Base-by-base conservation (phyloP, 306 rosid species). In the Trifolium fragiferum region DNA sequence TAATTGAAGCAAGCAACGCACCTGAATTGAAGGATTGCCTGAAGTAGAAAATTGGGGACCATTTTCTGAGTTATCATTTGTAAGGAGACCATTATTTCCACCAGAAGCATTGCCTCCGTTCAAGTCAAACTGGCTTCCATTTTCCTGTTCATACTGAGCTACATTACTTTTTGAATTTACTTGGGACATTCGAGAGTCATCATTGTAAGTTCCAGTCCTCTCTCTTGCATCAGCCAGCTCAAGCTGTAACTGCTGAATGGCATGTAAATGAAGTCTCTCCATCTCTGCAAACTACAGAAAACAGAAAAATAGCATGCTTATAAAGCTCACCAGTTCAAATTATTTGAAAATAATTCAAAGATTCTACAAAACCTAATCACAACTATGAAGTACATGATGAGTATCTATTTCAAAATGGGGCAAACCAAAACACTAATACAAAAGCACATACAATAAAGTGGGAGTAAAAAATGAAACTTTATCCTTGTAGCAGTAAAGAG, bases 221-320 rank as follows among this genome's bases (percentile, higher is more conserved):
- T 87, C 97, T 82, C 96, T 87, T 54, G 90, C 92, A 74, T 90
- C 99, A 75, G 98, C 90, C 61, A 92, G 84, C 83, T 90, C 97
- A 66, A 89, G 83, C 75, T 95, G 99, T 65, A 95, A 95, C 69
- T 95, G 97, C 70, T 95, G 99, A 43, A 95, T 20, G 1, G 97
- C 16, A 78, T 90, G 94, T 85, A 90, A 54, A 80, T 95, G 99
- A 81, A 79, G 82, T 86, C 98, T 90, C 75, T 95, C 99, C 93
- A 92, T 85, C 83, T 95, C 99, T 46, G 96, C 90, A 81, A 81
- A 89, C 99, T 95, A 84, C 27, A 37, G 79, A 69, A 79, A 75
- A 65, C 58, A 78, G 84, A 21, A 18, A 62, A 43, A 30, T 2
- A 54, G 47, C 33, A 49, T 8, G 20, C n/a, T 15, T 15, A 63